These are phyloP conservation scores for Cladophialophora exuberans DNA, from an alignment of 2,329 filamentous ascomycete genomes.

Conservation along the genomic window DNA sequence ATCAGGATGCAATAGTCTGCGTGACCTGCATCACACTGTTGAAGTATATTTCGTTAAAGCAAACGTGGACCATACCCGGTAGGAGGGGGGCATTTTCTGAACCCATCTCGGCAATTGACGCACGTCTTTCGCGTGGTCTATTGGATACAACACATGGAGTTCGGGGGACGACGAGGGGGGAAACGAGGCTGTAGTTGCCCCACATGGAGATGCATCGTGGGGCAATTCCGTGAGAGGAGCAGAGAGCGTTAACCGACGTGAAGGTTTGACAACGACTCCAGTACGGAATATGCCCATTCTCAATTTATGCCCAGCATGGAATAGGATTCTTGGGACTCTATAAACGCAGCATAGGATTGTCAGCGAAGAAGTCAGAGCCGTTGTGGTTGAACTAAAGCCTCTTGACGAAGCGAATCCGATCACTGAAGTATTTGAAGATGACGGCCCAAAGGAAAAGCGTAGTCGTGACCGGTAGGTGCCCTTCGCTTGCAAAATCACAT, in stretches of 20 bases:
- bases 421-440: conserved; percentile 9
- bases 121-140: background rate
- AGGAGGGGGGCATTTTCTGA: conserved; percentile 1
- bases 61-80: conserved; percentile 5
- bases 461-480: conserved; percentile 38
- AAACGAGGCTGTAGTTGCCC: conserved; percentile 20
- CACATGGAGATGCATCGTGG: conserved; percentile 21
- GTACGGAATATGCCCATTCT: too few relatives aligned
- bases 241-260: too few relatives aligned
- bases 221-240: conserved; percentile 21
- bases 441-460: conserved; percentile 32
- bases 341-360: too few relatives aligned
- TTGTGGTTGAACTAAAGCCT: too few relatives aligned
- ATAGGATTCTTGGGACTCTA: too few relatives aligned
- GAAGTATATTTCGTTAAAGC: background rate
- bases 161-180: background rate
- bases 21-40: too few relatives aligned
- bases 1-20: too few relatives aligned
- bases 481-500: too few relatives aligned
- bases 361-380: too few relatives aligned
- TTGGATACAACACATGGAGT: background rate
- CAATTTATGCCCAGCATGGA: too few relatives aligned
- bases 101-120: conserved; percentile 3
- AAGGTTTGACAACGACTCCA: too few relatives aligned
- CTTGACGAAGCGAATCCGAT: too few relatives aligned